These are phyloP conservation scores for Ambrosia hybrid DNA, from an alignment of 140 eudicot species.

Conservation along the genomic window DNA sequence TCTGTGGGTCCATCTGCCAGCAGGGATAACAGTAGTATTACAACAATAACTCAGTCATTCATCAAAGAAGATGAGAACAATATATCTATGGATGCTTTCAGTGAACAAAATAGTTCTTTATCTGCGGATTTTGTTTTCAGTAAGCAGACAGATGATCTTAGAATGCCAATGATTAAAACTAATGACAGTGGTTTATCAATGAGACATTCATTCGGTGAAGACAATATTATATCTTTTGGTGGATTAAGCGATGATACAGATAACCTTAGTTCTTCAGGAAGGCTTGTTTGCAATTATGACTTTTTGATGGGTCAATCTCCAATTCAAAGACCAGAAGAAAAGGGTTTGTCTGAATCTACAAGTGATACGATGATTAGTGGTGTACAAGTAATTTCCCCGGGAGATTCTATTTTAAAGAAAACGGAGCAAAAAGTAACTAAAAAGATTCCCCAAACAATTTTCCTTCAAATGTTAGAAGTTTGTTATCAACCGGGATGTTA, in stretches of 20 bases:
- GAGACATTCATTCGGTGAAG: constrained; percentile 40
- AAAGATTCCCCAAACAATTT: constrained; percentile 51
- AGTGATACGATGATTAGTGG: constrained; percentile 32
- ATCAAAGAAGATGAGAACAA: constrained; percentile 37
- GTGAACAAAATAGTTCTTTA: constrained; percentile 26
- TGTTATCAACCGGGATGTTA: constrained; percentile 65
- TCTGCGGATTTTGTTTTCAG: constrained; percentile 40
- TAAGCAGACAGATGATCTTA: constrained; percentile 27
- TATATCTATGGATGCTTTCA: constrained; percentile 35
- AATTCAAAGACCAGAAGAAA: constrained; percentile 34
- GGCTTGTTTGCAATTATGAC: constrained; percentile 57
- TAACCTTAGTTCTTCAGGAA: constrained; percentile 43
- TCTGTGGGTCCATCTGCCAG: constrained; percentile 35
- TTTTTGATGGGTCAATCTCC: constrained; percentile 50
- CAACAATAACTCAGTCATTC: constrained; percentile 38
- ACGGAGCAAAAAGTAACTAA: constrained; percentile 45
- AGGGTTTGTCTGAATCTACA: constrained; percentile 36
- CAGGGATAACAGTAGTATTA: constrained; percentile 29
- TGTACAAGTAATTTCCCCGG: constrained; percentile 27
- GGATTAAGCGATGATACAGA: constrained; percentile 40
- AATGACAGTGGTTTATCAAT: too few relatives aligned
- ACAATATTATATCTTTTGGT: constrained; percentile 61
- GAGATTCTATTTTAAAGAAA: constrained; percentile 39
- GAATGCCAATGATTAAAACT: constrained; percentile 14
- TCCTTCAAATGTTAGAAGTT: constrained; percentile 62